phyloP scores from a whole-genome alignment of 768 basidiomycete species.

The Inosperma sp. region DNA sequence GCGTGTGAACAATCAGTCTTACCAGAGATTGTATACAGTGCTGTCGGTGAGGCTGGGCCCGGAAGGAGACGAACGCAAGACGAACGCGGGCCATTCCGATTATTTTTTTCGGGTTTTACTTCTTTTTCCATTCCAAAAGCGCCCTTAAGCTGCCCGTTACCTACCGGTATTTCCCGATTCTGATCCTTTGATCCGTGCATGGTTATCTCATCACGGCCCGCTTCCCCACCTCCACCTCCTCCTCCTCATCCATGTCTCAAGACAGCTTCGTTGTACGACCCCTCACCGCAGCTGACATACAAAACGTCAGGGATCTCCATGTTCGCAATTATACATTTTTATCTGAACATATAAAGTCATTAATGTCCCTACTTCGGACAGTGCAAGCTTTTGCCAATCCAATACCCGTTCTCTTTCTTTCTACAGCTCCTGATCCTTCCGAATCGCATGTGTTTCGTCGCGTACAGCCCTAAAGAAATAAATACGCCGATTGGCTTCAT shows the following conservation, averaged over 20 bases:
- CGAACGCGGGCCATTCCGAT: too few relatives aligned
- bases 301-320: conserved; percentile 37
- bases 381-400: conserved; percentile 36
- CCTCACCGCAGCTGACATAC: conserved; percentile 33
- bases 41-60: background rate
- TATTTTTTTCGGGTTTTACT: background rate
- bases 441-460: conserved; percentile 39
- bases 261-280: conserved; percentile 30
- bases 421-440: conserved; percentile 43
- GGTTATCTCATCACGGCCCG: background rate
- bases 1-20: conserved; percentile 19
- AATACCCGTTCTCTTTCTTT: conserved; percentile 42
- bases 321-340: conserved; percentile 27
- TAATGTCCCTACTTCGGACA: conserved; percentile 15
- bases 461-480: conserved; percentile 27
- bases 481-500: conserved; percentile 38
- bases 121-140: background rate
- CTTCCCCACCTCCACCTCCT: background rate
- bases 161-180: conserved; percentile 5
- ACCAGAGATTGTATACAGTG: too few relatives aligned
- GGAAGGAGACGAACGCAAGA: background rate
- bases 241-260: background rate
- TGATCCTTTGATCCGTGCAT: conserved; percentile 6
- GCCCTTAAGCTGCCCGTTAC: background rate
- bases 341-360: conserved; percentile 6